Conservation (phyloP, 2,329 filamentous ascomycete species). For the Exophiala viscosa region DNA sequence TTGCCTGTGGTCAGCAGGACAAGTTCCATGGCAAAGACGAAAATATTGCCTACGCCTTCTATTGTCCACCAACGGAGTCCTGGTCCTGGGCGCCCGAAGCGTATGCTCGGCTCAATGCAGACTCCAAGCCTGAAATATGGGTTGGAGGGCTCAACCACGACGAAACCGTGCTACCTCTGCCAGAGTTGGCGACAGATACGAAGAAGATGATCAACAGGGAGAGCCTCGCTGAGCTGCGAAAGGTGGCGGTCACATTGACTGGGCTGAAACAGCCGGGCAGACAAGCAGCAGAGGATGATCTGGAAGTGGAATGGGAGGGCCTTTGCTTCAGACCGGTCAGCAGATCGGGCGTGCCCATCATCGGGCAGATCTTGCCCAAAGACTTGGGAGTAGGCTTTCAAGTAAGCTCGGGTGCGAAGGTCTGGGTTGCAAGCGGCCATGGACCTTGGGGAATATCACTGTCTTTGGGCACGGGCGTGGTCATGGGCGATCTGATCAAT, state of each 20-base stretch:
- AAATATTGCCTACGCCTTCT: conserved; percentile 62
- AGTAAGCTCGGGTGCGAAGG: conserved; percentile 48
- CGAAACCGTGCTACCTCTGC: conserved; percentile 51
- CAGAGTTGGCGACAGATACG: conserved; percentile 42
- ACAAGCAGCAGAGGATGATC: conserved; percentile 42
- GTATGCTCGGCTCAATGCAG: conserved; percentile 60
- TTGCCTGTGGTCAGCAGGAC: neutral
- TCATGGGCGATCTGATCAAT: too few species aligned
- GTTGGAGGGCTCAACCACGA: conserved; percentile 67
- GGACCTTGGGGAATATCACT: conserved; percentile 70
- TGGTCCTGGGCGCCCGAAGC: conserved; percentile 64
- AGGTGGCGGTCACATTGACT: too few species aligned
- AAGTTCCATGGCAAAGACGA: conserved; percentile 32
- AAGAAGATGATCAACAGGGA: too few species aligned
- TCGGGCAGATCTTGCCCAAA: conserved; percentile 44
- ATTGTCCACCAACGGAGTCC: conserved; percentile 51
- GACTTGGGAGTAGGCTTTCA: too few species aligned
- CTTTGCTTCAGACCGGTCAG: conserved; percentile 72
- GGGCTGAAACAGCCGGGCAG: conserved; percentile 12
- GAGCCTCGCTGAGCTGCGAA: too few species aligned
- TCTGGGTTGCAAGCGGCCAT: conserved; percentile 69
- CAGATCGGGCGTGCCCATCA: conserved; percentile 59
- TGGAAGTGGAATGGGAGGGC: conserved; percentile 61
- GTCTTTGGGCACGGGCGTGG: conserved; percentile 54
- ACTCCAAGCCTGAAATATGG: conserved; percentile 55